phyloP scores from a whole-genome alignment of 768 basidiomycete genomes.

The Russula ochroleuca region DNA sequence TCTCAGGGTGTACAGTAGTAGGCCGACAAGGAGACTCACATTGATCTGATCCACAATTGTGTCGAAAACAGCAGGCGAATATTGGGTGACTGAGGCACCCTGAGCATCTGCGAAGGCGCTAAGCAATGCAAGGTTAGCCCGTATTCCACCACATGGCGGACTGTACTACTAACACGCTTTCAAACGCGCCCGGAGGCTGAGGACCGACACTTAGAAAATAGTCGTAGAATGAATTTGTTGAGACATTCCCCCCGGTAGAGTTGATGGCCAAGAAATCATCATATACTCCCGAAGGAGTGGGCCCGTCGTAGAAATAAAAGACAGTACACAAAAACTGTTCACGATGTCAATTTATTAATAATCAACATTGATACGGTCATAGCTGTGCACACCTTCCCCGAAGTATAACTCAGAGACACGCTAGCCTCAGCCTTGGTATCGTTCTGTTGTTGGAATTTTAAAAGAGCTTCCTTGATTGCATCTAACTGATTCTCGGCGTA shows the following conservation, averaged over 20 bases:
- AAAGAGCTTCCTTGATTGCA: neutral
- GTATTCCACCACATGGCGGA: neutral
- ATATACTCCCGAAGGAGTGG: conserved; percentile 23
- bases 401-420: neutral
- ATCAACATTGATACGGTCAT: neutral
- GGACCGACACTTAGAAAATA: neutral
- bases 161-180: neutral
- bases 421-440: neutral
- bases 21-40: no score
- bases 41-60: no score
- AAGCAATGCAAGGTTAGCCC: no score
- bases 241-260: neutral
- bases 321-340: neutral
- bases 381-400: neutral
- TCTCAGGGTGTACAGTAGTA: no score
- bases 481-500: neutral
- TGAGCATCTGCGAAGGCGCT: no score
- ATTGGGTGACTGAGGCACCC: no score
- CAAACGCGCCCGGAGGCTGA: neutral
- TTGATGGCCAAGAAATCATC: conserved; percentile 26
- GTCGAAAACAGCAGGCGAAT: no score
- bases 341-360: neutral
- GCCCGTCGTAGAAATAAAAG: conserved; percentile 24
- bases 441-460: conserved; percentile 3
- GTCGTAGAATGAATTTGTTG: conserved; percentile 1